Evolutionary conservation across 768 basidiomycete genomes (phyloP).

Genomic region (Boletellus ananas): DNA sequence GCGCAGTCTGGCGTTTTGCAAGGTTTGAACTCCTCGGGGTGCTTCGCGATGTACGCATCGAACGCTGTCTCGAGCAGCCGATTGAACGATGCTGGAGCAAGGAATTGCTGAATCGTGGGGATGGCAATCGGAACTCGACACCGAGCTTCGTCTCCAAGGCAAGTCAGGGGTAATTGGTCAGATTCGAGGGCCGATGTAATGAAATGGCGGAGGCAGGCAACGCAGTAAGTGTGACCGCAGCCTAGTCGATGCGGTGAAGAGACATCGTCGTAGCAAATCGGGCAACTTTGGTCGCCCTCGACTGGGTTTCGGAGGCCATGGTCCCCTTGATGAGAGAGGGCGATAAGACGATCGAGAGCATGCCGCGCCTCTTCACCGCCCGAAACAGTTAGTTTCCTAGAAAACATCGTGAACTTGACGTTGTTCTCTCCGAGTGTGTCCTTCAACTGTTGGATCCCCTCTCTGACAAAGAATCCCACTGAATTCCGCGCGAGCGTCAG

Average conservation of each 20-base stretch:
- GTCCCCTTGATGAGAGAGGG: constrained; percentile 34
- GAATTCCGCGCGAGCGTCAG: constrained; percentile 36
- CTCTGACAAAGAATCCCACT: constrained; percentile 48
- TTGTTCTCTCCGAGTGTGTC: constrained; percentile 54
- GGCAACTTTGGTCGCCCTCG: constrained; percentile 35
- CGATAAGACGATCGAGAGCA: constrained; percentile 41
- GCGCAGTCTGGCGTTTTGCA: constrained; percentile 79
- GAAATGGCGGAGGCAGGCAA: constrained; percentile 54
- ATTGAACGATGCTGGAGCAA: constrained; percentile 51
- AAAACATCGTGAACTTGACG: constrained; percentile 41
- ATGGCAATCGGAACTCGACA: constrained; percentile 57
- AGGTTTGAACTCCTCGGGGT: constrained; percentile 58
- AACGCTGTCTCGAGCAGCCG: constrained; percentile 55
- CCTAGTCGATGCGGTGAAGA: constrained; percentile 45
- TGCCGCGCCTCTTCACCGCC: constrained; percentile 57
- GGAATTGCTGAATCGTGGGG: constrained; percentile 43
- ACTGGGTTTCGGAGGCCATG: neutral
- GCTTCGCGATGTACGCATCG: constrained; percentile 51
- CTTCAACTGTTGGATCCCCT: constrained; percentile 47
- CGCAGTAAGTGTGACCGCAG: constrained; percentile 70
- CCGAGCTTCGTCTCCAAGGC: constrained; percentile 59
- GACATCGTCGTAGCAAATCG: constrained; percentile 48
- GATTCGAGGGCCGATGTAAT: constrained; percentile 52
- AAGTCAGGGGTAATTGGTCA: constrained; percentile 61
- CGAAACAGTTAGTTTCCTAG: constrained; percentile 45